A percentile compares a stretch with the other conserved stretches of the same genome.
Evolutionary conservation across 257 asterid species (phyloP).

Genomic region (Fraxinus quadrangulata): DNA sequence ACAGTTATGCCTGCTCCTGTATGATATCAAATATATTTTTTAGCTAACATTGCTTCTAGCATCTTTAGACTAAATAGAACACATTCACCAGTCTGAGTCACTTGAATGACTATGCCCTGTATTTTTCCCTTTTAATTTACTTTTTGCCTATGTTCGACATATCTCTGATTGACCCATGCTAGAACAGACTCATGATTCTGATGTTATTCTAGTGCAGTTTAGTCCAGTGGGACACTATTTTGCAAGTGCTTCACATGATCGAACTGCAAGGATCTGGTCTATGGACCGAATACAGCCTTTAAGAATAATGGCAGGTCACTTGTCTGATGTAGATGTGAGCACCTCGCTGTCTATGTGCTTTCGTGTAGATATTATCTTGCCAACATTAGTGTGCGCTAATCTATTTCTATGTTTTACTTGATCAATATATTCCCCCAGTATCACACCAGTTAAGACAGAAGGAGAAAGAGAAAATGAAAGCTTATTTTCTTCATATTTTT

Average conservation of each 20-base stretch:
- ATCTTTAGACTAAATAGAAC: background rate
- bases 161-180: background rate
- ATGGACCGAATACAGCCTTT: conserved; percentile 88
- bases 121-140: background rate
- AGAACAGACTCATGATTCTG: conserved; percentile 14
- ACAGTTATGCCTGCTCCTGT: background rate
- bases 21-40: background rate
- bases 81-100: background rate
- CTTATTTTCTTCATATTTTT: background rate
- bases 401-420: background rate
- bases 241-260: conserved; percentile 98
- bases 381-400: background rate
- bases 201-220: conserved; percentile 63
- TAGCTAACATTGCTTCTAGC: background rate
- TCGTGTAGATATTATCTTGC: background rate
- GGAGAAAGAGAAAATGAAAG: background rate
- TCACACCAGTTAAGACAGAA: background rate
- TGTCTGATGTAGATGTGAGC: conserved; percentile 98
- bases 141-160: conserved; percentile 1
- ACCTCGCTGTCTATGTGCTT: conserved; percentile 7
- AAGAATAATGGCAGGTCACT: conserved; percentile 97
- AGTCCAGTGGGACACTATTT: conserved; percentile 97
- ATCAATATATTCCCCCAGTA: background rate
- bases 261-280: conserved; percentile 97
- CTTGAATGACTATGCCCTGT: background rate